Evolutionary conservation across 495 filamentous ascomycete genomes (phyloP), one percentile per base, ranked within the genome.

Genomic region (Copromyces sp.): DNA sequence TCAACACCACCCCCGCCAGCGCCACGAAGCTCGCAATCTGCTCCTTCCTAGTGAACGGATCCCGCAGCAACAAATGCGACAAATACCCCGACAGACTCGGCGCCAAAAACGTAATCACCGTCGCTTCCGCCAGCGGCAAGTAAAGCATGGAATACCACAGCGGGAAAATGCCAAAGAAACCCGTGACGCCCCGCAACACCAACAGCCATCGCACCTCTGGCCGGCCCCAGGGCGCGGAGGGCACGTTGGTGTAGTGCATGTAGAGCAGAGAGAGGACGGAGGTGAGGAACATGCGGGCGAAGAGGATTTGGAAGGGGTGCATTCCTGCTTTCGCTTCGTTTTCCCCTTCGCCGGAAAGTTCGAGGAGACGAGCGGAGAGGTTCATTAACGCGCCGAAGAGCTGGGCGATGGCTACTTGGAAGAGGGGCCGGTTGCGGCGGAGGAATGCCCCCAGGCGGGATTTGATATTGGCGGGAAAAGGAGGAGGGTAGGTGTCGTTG

Each of bases 371-470:
- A 0, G 94, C 93, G 35, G 90, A 88, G 9, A 96, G 86, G 79
- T 95, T 96, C 95, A 99, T 99, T 65, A 93, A 81, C 0, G 91
- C 90, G 0, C 92, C 94, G 75, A 97, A 98, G 42, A 96, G 82
- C 82, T 97, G 94, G 11, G 94, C 86, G 32, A 90, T 39, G 20
- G 93, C 80, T 41, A 99, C 90, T 29, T 95, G 81, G 24, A 91
- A 84, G 68, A 94, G 85, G 2, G 92, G 91, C 74, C 92, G 92
- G 76, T 96, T 94, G 70, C 84, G 85, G 14, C 11, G 47, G 83
- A 83, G 84, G 70, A 81, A 81, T 12, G 32, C 29, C 4, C 14
- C 68, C 8, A 3, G 4, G 6, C 73, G 68, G 42, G 2, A 38
- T 9, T 2, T 68, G 68, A 37, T 37, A 5, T 37, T 37, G 35